phyloP scores from a whole-genome alignment of 2,329 filamentous ascomycete genomes.

The Fusarium burgessii region DNA sequence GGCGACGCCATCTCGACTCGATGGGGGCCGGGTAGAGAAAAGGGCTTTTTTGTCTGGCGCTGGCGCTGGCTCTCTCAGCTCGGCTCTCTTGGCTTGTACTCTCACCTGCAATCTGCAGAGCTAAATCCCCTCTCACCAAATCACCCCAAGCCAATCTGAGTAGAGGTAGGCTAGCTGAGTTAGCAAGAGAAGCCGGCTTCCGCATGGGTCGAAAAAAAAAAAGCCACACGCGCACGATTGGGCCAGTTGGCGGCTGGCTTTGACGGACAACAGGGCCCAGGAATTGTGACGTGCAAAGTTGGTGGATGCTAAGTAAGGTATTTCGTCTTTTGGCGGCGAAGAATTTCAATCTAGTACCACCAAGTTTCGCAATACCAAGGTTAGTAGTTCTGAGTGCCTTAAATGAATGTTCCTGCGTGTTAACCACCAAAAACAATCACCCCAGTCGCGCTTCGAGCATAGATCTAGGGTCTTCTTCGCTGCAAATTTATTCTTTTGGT shows the following conservation, averaged over 20 bases:
- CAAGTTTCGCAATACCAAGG: neutral
- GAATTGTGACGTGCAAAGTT: conserved; percentile 47
- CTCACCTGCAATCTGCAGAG: conserved; percentile 22
- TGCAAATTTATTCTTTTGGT: conserved; percentile 4
- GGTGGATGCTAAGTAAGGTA: conserved; percentile 36
- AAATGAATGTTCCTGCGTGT: conserved; percentile 21
- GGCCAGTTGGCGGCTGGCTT: conserved; percentile 40
- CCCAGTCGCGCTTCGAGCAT: conserved; percentile 23
- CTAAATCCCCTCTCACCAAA: conserved; percentile 31
- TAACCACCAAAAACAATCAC: conserved; percentile 25
- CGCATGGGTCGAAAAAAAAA: conserved; percentile 34
- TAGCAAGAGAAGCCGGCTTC: conserved; percentile 39
- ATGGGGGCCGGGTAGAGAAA: conserved; percentile 30
- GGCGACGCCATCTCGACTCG: conserved; percentile 37
- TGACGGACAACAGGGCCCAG: conserved; percentile 26
- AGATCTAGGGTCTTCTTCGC: conserved; percentile 19
- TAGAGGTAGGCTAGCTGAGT: conserved; percentile 28
- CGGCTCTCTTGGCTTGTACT: conserved; percentile 16
- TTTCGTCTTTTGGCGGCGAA: conserved; percentile 35
- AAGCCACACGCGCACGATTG: conserved; percentile 41
- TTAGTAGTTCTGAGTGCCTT: neutral
- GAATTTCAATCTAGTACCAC: conserved; percentile 36
- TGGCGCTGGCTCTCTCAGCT: conserved; percentile 1
- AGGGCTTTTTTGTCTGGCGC: conserved; percentile 39
- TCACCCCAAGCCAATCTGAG: conserved; percentile 31